Percentiles rank a stretch among this genome's conserved stretches.
These are phyloP conservation scores for Stephania japonica DNA, from an alignment of 164 flowering plant genomes.

Conservation along the genomic window DNA sequence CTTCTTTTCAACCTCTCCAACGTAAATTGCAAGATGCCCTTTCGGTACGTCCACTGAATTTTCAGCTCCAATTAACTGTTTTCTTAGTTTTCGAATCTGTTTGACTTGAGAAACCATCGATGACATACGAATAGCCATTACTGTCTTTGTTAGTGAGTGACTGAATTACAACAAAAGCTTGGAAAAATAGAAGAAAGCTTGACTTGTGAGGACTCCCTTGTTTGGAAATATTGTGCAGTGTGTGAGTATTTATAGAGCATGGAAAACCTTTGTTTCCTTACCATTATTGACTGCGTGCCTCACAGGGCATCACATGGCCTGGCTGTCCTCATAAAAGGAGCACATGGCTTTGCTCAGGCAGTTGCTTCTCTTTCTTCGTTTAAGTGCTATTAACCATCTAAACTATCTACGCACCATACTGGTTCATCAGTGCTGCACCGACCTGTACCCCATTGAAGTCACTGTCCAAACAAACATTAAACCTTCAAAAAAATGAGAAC, in stretches of 20 bases:
- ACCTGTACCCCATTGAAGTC: neutral
- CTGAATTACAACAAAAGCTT: neutral
- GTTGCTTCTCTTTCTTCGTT: neutral
- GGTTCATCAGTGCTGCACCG: neutral
- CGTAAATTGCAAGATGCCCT: conserved; percentile 33
- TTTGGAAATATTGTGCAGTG: neutral
- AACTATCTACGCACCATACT: neutral
- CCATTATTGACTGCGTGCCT: neutral
- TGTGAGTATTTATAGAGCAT: conserved; percentile 2
- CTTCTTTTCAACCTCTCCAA: conserved; percentile 25
- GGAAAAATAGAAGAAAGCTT: neutral
- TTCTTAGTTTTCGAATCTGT: conserved; percentile 7
- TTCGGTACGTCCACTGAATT: conserved; percentile 19
- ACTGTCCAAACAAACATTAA: neutral
- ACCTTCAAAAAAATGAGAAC: neutral
- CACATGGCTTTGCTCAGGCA: neutral
- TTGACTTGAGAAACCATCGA: conserved; percentile 10
- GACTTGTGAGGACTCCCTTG: neutral
- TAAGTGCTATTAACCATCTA: neutral
- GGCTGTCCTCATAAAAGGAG: neutral
- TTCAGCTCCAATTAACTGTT: conserved; percentile 7
- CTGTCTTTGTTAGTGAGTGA: neutral
- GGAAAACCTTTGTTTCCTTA: neutral
- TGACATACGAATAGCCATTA: conserved; percentile 20
- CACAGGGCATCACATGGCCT: conserved; percentile 5